Percentiles rank a stretch among this genome's conserved stretches.
These are phyloP conservation scores for Cetradonia linearis DNA, from an alignment of 495 filamentous ascomycete species.

Conservation along the genomic window DNA sequence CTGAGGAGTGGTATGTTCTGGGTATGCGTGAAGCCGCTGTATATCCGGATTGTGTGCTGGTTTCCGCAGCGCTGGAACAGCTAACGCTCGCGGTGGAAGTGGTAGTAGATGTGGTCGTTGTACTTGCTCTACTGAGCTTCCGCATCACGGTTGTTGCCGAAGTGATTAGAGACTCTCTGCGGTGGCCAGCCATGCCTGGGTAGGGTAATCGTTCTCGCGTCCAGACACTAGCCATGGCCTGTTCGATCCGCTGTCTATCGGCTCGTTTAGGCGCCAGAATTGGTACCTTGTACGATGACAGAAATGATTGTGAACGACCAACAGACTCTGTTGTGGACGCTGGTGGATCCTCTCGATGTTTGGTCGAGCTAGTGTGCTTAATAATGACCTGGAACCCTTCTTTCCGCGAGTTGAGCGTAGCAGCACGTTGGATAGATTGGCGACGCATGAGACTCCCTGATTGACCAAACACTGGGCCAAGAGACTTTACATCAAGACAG, in stretches of 20 bases:
- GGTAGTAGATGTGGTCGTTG: conserved; percentile 50
- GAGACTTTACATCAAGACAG: conserved; percentile 56
- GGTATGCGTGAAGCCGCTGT: background rate
- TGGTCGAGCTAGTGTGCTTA: conserved; percentile 70
- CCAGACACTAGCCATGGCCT: conserved; percentile 67
- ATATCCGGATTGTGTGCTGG: background rate
- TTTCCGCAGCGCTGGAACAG: conserved; percentile 7
- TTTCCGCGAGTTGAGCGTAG: conserved; percentile 52
- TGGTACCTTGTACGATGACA: conserved; percentile 52
- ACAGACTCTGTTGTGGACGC: conserved; percentile 39
- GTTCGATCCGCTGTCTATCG: conserved; percentile 70
- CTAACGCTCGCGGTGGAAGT: background rate
- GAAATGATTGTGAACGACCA: conserved; percentile 60
- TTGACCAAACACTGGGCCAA: conserved; percentile 63
- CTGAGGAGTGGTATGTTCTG: background rate
- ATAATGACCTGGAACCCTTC: conserved; percentile 69
- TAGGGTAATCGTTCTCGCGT: conserved; percentile 73
- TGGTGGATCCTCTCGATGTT: conserved; percentile 37
- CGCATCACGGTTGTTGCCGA: conserved; percentile 72
- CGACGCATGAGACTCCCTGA: conserved; percentile 61
- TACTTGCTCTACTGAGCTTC: conserved; percentile 66
- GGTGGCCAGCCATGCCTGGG: conserved; percentile 66
- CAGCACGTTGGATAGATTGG: conserved; percentile 70
- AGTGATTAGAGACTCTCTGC: conserved; percentile 54
- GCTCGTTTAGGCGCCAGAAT: conserved; percentile 53